Evolutionary conservation across 2,329 filamentous ascomycete genomes (phyloP), one percentile per base, ranked within the genome.

Genomic region (Gremmenia infestans): DNA sequence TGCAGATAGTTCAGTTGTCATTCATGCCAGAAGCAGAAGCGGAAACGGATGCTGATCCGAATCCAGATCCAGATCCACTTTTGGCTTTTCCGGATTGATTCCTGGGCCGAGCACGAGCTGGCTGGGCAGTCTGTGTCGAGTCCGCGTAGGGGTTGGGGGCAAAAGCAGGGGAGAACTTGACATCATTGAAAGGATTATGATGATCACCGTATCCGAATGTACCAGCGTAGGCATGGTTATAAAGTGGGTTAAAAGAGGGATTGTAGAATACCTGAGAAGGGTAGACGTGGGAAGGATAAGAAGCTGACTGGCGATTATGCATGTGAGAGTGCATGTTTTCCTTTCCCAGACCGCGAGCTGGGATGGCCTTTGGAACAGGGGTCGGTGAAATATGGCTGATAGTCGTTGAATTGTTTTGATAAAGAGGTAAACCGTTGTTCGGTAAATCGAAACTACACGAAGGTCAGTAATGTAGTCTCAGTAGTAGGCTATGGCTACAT

Each of bases 181-280:
- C 46, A 12, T 58, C 57, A 23, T 50, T 54, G 52, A 59, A 63
- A 39, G 39, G 49, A 48, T 19, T 40, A 32, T 48, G 50, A 32
- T 60, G 53, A 35, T 54, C 48, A 17, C 48, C 52, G 42, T 60
- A 62, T 17, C 50, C 53, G 46, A 58, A 66, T 6, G 64, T 54
- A 28, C 60, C 59, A 17, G 59, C 51, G 47, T 62, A 62, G n/a
- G 48, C 48, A 14, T 65, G 59, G 42, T 57, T 61, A 54, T 62
- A 68, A 11, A 70, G 63, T 17, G 68, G 68, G 35, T 69, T 70
- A 19, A 56, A 57, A 22, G 57, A 59, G 9, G 63, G 47, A 22
- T 68, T 65, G 40, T 65, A 60, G 47, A 65, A 67, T 22, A 65
- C 49, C 32, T 68, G 66, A 17, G 60, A 39, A n/a, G 65, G 60